Conservation (phyloP, 305 asterid genomes). For the Lippia alba region DNA sequence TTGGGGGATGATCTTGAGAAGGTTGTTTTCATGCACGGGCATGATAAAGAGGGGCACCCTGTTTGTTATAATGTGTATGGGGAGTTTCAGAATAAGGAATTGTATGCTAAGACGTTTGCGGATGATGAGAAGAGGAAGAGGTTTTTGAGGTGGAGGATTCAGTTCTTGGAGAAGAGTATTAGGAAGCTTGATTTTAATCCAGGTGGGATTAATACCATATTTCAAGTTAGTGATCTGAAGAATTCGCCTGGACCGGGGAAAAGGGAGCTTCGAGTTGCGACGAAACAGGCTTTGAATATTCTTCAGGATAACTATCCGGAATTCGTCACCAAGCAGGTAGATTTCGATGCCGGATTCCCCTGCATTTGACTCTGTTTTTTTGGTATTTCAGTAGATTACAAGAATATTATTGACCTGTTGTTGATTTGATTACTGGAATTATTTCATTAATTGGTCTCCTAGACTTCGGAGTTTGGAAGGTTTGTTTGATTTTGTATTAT, state of each 20-base stretch:
- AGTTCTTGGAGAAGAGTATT: constrained; percentile 89
- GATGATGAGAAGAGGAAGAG: constrained; percentile 69
- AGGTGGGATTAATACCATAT: constrained; percentile 74
- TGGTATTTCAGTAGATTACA: neutral
- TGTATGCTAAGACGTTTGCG: constrained; percentile 70
- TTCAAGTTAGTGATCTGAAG: constrained; percentile 89
- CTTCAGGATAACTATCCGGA: constrained; percentile 96
- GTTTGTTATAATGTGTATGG: constrained; percentile 96
- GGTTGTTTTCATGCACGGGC: constrained; percentile 88
- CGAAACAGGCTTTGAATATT: constrained; percentile 76
- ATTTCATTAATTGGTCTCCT: neutral
- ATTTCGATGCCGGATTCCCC: neutral
- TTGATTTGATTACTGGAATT: neutral
- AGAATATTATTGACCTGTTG: neutral
- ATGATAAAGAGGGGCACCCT: constrained; percentile 82
- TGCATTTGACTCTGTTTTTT: too few relatives aligned
- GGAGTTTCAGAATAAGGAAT: constrained; percentile 90
- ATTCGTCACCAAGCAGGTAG: constrained; percentile 89
- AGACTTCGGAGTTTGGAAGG: neutral
- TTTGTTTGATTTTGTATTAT: neutral
- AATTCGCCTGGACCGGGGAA: constrained; percentile 87
- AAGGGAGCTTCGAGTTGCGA: constrained; percentile 75
- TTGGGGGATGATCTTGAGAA: constrained; percentile 87
- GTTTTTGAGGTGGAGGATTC: constrained; percentile 91
- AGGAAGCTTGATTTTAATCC: constrained; percentile 83